These are phyloP conservation scores for Torulaspora delbrueckii DNA, from an alignment of 805 yeast species.

Conservation along the genomic window DNA sequence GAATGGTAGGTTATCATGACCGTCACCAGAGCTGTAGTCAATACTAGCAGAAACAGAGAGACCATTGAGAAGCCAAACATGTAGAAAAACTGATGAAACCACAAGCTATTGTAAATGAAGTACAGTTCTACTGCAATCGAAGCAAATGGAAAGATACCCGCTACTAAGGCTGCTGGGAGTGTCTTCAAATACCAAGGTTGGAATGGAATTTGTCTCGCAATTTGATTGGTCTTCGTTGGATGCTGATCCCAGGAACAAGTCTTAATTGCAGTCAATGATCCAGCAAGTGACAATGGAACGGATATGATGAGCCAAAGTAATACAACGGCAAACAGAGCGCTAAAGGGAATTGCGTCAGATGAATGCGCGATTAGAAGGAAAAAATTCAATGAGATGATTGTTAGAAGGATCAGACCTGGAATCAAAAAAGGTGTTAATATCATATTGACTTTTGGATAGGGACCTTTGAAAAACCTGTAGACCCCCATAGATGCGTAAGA, in stretches of 20 bases:
- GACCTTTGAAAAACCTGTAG: conserved; percentile 88
- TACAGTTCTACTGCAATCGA: conserved; percentile 93
- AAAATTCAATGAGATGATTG: conserved; percentile 70
- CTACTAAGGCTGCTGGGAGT: conserved; percentile 59
- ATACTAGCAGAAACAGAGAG: conserved; percentile 75
- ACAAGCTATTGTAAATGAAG: conserved; percentile 81
- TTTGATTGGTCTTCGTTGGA: conserved; percentile 91
- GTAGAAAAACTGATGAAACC: conserved; percentile 91
- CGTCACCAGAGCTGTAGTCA: conserved; percentile 78
- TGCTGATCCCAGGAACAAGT: conserved; percentile 46
- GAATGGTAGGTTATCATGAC: conserved; percentile 76
- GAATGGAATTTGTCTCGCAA: conserved; percentile 90
- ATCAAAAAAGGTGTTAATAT: conserved; percentile 75
- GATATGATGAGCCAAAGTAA: conserved; percentile 81
- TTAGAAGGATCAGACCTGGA: conserved; percentile 68
- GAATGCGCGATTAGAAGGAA: conserved; percentile 72
- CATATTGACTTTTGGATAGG: conserved; percentile 84
- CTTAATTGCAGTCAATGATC: conserved; percentile 76
- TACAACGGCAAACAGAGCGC: conserved; percentile 78
- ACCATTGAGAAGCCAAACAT: conserved; percentile 96
- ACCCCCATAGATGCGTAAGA: conserved; percentile 82
- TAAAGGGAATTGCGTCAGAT: conserved; percentile 92
- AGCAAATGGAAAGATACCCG: conserved; percentile 93
- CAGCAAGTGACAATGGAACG: conserved; percentile 75
- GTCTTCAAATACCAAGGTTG: conserved; percentile 82